phyloP scores from a whole-genome alignment of 2,329 filamentous ascomycete species.

The Xylaria sp. region DNA sequence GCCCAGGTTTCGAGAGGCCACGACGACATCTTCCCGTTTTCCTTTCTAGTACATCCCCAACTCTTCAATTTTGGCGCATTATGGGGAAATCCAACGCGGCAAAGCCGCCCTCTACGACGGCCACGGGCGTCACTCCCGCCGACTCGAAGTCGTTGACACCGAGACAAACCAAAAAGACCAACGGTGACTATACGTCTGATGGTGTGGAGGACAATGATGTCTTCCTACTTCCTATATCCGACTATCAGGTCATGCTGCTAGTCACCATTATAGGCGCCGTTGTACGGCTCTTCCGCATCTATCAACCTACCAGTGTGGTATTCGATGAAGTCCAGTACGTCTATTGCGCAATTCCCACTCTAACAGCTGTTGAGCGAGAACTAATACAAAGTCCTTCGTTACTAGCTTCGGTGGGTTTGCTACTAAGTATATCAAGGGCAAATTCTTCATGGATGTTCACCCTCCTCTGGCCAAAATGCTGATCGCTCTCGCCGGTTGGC shows the following conservation, averaged over 20 bases:
- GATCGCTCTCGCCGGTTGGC: constrained; percentile 91
- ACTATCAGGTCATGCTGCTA: constrained; percentile 77
- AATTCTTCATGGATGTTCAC: constrained; percentile 99
- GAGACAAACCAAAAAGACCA: constrained; percentile 42
- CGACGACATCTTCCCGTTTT: constrained; percentile 31
- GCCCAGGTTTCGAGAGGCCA: constrained; percentile 32
- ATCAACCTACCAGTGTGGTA: constrained; percentile 93
- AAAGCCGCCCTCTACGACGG: constrained; percentile 48
- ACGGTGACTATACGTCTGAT: constrained; percentile 72
- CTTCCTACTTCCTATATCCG: constrained; percentile 80
- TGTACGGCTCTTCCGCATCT: constrained; percentile 93
- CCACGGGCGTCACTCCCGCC: constrained; percentile 37
- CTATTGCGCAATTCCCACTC: constrained; percentile 3
- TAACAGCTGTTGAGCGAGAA: neutral
- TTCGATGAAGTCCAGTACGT: constrained; percentile 99
- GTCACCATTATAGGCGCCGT: constrained; percentile 77
- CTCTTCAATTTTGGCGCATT: constrained; percentile 23
- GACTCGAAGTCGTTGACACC: constrained; percentile 39
- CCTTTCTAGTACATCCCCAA: constrained; percentile 5
- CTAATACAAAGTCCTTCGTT: constrained; percentile 25
- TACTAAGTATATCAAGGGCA: constrained; percentile 98
- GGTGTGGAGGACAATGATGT: constrained; percentile 90
- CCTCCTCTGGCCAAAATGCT: constrained; percentile 95
- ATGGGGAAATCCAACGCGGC: constrained; percentile 49
- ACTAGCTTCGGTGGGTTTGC: constrained; percentile 94